Percentiles rank a stretch among this genome's conserved stretches.
These are phyloP conservation scores for Xylariaceae sp. DNA, from an alignment of 2,329 filamentous ascomycete species.

Conservation along the genomic window DNA sequence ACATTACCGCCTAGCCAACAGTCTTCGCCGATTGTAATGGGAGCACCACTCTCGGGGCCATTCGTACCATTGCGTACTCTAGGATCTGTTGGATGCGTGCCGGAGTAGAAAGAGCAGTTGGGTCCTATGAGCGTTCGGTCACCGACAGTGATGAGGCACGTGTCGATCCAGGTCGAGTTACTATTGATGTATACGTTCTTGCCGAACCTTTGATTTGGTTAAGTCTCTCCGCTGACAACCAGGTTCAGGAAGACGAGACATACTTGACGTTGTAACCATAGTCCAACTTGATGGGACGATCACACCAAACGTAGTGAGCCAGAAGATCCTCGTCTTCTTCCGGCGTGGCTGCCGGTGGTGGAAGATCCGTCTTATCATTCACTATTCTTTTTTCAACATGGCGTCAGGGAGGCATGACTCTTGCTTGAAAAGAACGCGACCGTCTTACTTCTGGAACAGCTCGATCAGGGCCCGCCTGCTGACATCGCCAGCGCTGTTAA, in stretches of 20 bases:
- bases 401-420: constrained; percentile 6
- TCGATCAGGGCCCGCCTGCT: constrained; percentile 58
- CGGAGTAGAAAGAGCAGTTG: constrained; percentile 70
- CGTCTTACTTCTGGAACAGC: constrained; percentile 64
- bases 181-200: constrained; percentile 68
- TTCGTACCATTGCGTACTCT: constrained; percentile 65
- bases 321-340: constrained; percentile 63
- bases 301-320: constrained; percentile 61
- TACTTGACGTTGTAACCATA: constrained; percentile 70
- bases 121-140: constrained; percentile 73
- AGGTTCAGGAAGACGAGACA: constrained; percentile 17
- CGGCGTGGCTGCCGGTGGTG: constrained; percentile 49
- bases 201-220: constrained; percentile 46
- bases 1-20: constrained; percentile 74
- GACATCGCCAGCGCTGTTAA: constrained; percentile 58
- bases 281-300: constrained; percentile 65
- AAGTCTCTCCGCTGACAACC: constrained; percentile 9
- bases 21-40: constrained; percentile 73
- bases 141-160: constrained; percentile 67
- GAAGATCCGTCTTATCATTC: constrained; percentile 57
- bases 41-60: constrained; percentile 69
- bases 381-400: constrained; percentile 47
- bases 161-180: constrained; percentile 72
- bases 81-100: constrained; percentile 72
- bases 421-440: neutral